These are phyloP conservation scores for Smittium mucronatum DNA, from an alignment of 371 early-diverging fungal species.

Conservation along the genomic window DNA sequence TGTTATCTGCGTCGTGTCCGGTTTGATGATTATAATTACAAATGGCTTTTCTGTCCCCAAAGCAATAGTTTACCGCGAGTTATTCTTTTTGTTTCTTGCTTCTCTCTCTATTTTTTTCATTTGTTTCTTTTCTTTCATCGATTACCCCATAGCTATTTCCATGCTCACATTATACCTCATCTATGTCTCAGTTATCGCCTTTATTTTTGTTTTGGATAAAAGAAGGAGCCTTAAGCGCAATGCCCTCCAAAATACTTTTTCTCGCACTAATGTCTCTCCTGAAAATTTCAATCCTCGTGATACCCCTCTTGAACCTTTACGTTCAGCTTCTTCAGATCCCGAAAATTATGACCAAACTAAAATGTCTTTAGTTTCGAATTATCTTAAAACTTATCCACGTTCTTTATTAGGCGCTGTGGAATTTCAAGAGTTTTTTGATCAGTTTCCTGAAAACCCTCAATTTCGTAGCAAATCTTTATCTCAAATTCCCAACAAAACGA, in stretches of 20 bases:
- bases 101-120: conserved; percentile 18
- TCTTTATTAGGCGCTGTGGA: conserved; percentile 31
- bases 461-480: too few species aligned
- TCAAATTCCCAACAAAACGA: too few species aligned
- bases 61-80: conserved; percentile 54
- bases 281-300: neutral
- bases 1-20: conserved; percentile 57
- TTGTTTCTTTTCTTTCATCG: conserved; percentile 17
- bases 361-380: neutral
- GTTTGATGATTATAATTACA: conserved; percentile 52
- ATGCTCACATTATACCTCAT: conserved; percentile 44
- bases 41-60: conserved; percentile 48
- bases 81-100: conserved; percentile 43
- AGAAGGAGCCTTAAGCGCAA: conserved; percentile 6
- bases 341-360: conserved; percentile 1
- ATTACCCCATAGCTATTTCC: conserved; percentile 19
- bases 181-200: conserved; percentile 42
- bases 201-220: conserved; percentile 44
- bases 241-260: neutral
- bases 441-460: conserved; percentile 11
- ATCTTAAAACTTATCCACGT: conserved; percentile 18
- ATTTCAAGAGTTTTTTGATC: conserved; percentile 25
- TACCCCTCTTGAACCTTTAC: too few species aligned
- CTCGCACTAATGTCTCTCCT: neutral
- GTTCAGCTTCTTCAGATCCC: too few species aligned